Conservation (phyloP, 2,329 filamentous ascomycete species). For the Colletotrichum spinosum region DNA sequence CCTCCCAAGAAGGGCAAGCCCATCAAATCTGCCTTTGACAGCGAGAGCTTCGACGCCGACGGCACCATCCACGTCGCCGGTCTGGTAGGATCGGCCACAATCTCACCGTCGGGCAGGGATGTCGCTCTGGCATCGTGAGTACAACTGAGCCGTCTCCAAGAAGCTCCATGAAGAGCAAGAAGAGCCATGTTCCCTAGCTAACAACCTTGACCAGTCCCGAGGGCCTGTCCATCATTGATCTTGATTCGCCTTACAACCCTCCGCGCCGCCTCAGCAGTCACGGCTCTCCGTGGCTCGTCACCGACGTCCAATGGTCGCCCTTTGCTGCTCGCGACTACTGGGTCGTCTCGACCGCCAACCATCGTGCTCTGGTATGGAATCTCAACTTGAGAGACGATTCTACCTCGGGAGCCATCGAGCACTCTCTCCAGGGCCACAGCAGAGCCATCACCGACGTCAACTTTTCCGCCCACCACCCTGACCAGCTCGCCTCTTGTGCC, state of each 20-base stretch:
- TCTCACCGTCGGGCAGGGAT: conserved; percentile 91
- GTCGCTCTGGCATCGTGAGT: conserved; percentile 85
- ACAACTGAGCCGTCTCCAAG: conserved; percentile 32
- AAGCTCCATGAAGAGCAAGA: neutral
- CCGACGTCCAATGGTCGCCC: conserved; percentile 96
- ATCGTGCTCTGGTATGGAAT: conserved; percentile 95
- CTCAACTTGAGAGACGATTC: conserved; percentile 83
- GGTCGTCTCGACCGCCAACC: conserved; percentile 94
- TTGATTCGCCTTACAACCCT: conserved; percentile 89
- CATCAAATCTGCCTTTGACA: conserved; percentile 80
- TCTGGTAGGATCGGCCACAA: conserved; percentile 89
- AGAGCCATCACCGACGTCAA: conserved; percentile 96
- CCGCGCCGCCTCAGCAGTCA: conserved; percentile 85
- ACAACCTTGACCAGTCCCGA: conserved; percentile 67
- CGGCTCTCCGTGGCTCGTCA: conserved; percentile 92
- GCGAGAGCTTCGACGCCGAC: conserved; percentile 87
- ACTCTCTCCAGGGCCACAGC: conserved; percentile 84
- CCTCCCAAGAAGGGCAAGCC: conserved; percentile 67
- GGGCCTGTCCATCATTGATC: conserved; percentile 89
- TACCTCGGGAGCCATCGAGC: conserved; percentile 78
- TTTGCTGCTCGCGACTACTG: conserved; percentile 91
- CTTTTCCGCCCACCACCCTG: conserved; percentile 92
- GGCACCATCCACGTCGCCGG: conserved; percentile 85
- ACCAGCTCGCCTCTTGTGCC: conserved; percentile 88
- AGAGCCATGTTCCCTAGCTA: neutral